A percentile compares a stretch with the other conserved stretches of the same genome.
phyloP scores from a whole-genome alignment of 345 rosid species.

The Tarenaya hassleriana region DNA sequence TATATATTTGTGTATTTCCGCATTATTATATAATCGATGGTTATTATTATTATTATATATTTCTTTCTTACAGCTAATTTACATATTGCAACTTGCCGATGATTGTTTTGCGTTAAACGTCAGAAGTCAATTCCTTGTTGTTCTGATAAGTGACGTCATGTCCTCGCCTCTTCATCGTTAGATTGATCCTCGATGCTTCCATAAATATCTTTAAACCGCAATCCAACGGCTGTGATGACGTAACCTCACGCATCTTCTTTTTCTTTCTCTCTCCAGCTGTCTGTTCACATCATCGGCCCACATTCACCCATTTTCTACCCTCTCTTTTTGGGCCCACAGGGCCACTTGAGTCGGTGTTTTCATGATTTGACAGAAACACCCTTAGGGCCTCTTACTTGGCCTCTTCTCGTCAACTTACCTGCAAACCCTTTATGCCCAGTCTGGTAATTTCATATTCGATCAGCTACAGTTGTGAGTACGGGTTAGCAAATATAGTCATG shows the following conservation, averaged over 20 bases:
- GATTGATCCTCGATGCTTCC: no score
- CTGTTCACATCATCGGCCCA: slow-evolving; percentile 23
- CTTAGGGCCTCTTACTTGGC: slow-evolving; percentile 7
- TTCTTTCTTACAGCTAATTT: no score
- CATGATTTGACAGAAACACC: slow-evolving; percentile 12
- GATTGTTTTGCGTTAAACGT: no score
- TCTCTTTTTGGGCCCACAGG: slow-evolving; percentile 21
- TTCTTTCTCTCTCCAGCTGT: slow-evolving; percentile 28
- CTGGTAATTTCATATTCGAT: slow-evolving; percentile 6
- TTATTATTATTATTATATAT: no score
- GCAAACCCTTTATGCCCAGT: neutral
- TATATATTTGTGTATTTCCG: no score
- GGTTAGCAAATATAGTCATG: neutral
- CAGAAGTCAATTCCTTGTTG: no score
- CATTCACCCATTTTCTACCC: slow-evolving; percentile 14
- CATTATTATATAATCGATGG: no score
- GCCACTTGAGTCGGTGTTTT: slow-evolving; percentile 5
- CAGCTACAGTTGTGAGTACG: neutral
- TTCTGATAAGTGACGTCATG: no score
- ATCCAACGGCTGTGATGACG: slow-evolving; percentile 29
- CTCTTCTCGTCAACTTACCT: slow-evolving; percentile 12
- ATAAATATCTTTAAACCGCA: no score
- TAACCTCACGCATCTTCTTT: no score
- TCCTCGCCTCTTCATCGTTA: no score
- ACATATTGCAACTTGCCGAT: no score